These are phyloP conservation scores for Colletotrichum orbiculare DNA, from an alignment of 2,329 filamentous ascomycete species.

Conservation along the genomic window DNA sequence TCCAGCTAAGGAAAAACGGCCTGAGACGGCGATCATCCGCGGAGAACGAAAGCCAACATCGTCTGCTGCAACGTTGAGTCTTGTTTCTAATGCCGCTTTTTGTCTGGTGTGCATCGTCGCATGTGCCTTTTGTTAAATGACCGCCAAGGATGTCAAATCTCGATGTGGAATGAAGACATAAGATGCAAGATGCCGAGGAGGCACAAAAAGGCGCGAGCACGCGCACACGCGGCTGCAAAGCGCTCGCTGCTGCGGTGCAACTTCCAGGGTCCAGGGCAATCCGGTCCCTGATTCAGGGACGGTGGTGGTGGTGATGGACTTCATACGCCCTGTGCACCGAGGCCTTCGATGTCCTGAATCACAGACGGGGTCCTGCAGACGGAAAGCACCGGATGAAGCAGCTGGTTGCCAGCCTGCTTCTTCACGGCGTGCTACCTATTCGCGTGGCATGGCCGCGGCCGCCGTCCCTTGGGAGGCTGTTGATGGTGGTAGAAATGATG, in stretches of 20 bases:
- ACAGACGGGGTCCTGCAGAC: too few relatives aligned
- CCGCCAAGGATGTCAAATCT: too few relatives aligned
- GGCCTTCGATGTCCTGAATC: too few relatives aligned
- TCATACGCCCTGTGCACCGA: background rate
- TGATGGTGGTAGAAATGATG: too few relatives aligned
- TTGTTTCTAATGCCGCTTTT: too few relatives aligned
- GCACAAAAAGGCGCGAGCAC: background rate
- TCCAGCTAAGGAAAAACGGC: constrained; percentile 12
- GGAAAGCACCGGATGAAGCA: too few relatives aligned
- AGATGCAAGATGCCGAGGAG: background rate
- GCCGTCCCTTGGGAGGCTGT: too few relatives aligned
- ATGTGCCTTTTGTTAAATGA: too few relatives aligned
- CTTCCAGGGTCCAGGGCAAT: constrained; percentile 17
- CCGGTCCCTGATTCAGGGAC: constrained; percentile 7
- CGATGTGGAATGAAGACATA: background rate
- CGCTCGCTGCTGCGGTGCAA: constrained; percentile 10
- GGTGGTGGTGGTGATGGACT: constrained; percentile 9
- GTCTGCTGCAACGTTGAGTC: background rate
- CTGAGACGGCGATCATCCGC: background rate
- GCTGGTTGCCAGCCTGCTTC: too few relatives aligned
- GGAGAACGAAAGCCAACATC: background rate
- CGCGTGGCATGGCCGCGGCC: too few relatives aligned
- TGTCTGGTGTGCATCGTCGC: too few relatives aligned
- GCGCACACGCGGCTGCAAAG: constrained; percentile 1
- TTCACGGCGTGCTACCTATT: too few relatives aligned